A percentile compares a stretch with the other conserved stretches of the same genome.
Conservation (phyloP, 495 filamentous ascomycete genomes). For the Penicillium canescens region DNA sequence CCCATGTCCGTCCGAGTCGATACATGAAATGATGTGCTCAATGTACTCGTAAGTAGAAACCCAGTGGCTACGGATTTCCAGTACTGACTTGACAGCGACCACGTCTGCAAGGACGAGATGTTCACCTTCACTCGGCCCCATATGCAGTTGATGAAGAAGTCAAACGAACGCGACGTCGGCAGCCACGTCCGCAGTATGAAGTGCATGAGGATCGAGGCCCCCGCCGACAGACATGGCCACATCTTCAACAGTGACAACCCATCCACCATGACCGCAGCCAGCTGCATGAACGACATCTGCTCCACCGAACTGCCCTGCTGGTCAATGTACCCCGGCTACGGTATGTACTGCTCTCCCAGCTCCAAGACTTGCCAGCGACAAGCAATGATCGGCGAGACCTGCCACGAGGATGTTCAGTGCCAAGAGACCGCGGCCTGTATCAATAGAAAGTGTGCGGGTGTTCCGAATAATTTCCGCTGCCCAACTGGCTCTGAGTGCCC, state of each 20-base stretch:
- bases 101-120: background rate
- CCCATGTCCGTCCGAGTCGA: background rate
- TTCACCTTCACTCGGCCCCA: slow-evolving; percentile 5
- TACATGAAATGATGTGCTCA: background rate
- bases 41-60: background rate
- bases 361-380: background rate
- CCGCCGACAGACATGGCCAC: background rate
- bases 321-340: background rate
- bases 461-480: background rate
- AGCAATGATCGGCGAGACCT: background rate
- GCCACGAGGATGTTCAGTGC: background rate
- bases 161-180: background rate
- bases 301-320: background rate
- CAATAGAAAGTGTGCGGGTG: background rate
- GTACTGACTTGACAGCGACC: background rate
- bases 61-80: too few species aligned
- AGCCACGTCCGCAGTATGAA: background rate
- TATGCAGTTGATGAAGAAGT: background rate
- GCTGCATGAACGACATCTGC: slow-evolving; percentile 1
- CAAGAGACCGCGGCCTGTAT: background rate
- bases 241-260: background rate
- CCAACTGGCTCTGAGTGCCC: background rate
- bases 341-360: background rate
- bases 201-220: background rate
- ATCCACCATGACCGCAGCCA: background rate